Conservation (phyloP, 2,329 filamentous ascomycete species). For the Venturia effusa region DNA sequence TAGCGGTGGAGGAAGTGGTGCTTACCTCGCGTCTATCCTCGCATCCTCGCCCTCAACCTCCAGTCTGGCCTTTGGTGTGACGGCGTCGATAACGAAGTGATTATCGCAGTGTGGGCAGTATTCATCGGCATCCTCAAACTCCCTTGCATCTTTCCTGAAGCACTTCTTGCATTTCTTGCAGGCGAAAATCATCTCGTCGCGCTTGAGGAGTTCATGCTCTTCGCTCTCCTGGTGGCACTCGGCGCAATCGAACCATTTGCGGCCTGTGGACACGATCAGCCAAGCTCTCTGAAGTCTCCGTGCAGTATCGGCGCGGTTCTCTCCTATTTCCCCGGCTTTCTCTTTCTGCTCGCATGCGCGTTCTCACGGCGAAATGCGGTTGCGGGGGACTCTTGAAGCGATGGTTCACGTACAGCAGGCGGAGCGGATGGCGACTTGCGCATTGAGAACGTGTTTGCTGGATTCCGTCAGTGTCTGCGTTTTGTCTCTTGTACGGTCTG, state of each 20-base stretch:
- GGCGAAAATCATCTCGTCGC: conserved; percentile 81
- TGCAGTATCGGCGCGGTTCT: not conserved
- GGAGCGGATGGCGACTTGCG: conserved; percentile 89
- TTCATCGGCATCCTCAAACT: conserved; percentile 93
- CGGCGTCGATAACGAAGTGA: conserved; percentile 87
- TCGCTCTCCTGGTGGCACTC: conserved; percentile 84
- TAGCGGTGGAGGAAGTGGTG: not conserved
- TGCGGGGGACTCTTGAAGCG: conserved; percentile 2
- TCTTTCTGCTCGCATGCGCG: not conserved
- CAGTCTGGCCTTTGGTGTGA: conserved; percentile 70
- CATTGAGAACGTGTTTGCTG: conserved; percentile 97
- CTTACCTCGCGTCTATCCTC: conserved; percentile 60
- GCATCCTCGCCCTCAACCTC: conserved; percentile 88
- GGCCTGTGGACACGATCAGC: conserved; percentile 41
- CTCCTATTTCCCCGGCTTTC: not conserved
- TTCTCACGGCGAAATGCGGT: not conserved
- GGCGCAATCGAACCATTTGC: conserved; percentile 98
- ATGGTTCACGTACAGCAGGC: conserved; percentile 65
- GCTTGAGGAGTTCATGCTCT: conserved; percentile 63
- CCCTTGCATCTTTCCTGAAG: conserved; percentile 84
- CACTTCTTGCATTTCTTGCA: conserved; percentile 99
- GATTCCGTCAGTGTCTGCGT: not conserved
- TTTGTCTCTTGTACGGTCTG: too few species aligned
- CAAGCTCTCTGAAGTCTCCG: not conserved
- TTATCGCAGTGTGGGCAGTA: conserved; percentile 99